Conservation (phyloP, 768 basidiomycete species). For the Lactifluus echinatus region DNA sequence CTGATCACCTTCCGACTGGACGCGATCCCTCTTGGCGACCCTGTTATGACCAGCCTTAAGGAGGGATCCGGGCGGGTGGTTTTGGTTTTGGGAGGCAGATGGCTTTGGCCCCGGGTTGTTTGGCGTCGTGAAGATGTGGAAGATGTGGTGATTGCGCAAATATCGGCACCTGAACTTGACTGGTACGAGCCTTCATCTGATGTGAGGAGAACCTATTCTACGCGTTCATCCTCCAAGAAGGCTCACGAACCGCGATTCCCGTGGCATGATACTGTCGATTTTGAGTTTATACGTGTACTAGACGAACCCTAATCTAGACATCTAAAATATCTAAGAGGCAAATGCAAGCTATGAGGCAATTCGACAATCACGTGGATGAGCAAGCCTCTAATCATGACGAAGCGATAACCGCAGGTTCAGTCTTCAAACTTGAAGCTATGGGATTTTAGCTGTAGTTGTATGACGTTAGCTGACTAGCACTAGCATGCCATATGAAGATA, state of each 20-base stretch:
- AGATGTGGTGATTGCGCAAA: slow-evolving; percentile 15
- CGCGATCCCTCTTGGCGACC: slow-evolving; percentile 35
- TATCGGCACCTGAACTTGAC: slow-evolving; percentile 6
- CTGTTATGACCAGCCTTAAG: slow-evolving; percentile 23
- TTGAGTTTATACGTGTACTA: slow-evolving; percentile 19
- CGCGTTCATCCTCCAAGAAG: background rate
- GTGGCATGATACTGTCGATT: slow-evolving; percentile 13
- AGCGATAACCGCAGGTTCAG: slow-evolving; percentile 19
- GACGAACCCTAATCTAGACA: slow-evolving; percentile 15
- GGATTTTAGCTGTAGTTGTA: slow-evolving; percentile 49
- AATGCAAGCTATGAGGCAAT: background rate
- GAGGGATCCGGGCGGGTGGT: slow-evolving; percentile 24
- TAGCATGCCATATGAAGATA: background rate
- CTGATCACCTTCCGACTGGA: slow-evolving; percentile 38
- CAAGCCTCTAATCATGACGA: background rate
- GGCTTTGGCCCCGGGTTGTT: slow-evolving; percentile 43
- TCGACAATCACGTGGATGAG: background rate
- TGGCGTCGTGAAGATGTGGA: slow-evolving; percentile 7
- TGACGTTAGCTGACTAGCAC: background rate
- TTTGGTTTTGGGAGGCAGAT: slow-evolving; percentile 34
- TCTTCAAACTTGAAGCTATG: slow-evolving; percentile 83
- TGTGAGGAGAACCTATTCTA: slow-evolving; percentile 1
- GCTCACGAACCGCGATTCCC: background rate
- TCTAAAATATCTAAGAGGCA: background rate
- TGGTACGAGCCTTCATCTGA: slow-evolving; percentile 13